Base-by-base conservation (phyloP, 371 early-diverging fungal species). In the Syncephalis plumigaleata region DNA sequence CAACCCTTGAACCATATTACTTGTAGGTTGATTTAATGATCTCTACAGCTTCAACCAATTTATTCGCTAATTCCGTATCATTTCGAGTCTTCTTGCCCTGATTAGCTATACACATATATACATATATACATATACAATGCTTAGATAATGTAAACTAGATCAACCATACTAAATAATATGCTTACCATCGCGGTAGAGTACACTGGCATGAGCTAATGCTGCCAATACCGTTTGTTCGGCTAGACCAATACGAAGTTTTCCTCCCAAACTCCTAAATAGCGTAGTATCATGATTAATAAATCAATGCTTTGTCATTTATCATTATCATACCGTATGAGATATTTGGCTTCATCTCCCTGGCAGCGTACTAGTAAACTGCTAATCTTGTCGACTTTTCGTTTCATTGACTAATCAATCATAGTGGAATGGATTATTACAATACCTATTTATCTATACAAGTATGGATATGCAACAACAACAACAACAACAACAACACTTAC, bases 181-280 rank as follows among this genome's bases (percentile, higher is more conserved):
- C 31, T 31, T 31, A 31, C 31, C 11, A 11, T 31, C 11, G 11
- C 31, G 31, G 4, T 4, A 31, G 7, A 78, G 47, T 0, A 81
- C 76, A 45, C 70, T 66, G 0, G 90, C 78, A 22, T 91, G 87
- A 2, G 87, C 92, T 16, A 98, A 65, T 0, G 94, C 77, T 11
- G 76, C 72, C 27, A 97, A 69, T 4, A 96, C 85, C 0, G 96
- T 91, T 58, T 91, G 81, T 63, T 95, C 98, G 0, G 98, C 98
- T 21, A 98, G 67, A 26, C 98, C 98, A 53, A 98, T 97, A 24
- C 98, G 79, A 36, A 98, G 71, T 51, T 92, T 94, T 16, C 98
- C 99, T 59, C 93, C 95, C 18, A 98, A 65, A 22, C 90, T 86
- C 46, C 92, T 76, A 51, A 36, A 42, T 16, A 27, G 25, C 24